Percentiles rank a stretch among this genome's conserved stretches.
Evolutionary conservation across 2,329 filamentous ascomycete species (phyloP).

Genomic region (Thielaviopsis ethacetica): DNA sequence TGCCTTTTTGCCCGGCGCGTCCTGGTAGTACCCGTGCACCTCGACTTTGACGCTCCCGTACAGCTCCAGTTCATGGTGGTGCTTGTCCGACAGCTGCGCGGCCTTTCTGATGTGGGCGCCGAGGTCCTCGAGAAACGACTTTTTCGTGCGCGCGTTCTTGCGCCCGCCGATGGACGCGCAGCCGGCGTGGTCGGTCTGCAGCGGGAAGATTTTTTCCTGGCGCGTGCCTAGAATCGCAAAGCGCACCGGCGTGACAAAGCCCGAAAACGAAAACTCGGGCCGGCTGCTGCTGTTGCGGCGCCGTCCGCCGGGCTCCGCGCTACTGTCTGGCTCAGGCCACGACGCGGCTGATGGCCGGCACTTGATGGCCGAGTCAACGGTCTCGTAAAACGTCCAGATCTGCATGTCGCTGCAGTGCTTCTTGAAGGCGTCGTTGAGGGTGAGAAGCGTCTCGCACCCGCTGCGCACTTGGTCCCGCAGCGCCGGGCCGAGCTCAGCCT

Average conservation of each 20-base stretch:
- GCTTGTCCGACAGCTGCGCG: slow-evolving; percentile 17
- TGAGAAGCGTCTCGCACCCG: slow-evolving; percentile 30
- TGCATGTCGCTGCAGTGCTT: slow-evolving; percentile 40
- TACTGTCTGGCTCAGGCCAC: no score
- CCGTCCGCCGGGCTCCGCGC: not conserved
- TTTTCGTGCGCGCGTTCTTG: slow-evolving; percentile 33
- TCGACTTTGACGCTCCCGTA: slow-evolving; percentile 40
- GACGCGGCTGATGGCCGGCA: not conserved
- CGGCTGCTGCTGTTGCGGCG: slow-evolving; percentile 5
- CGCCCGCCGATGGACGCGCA: slow-evolving; percentile 36
- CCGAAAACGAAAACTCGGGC: slow-evolving; percentile 38
- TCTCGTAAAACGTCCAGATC: slow-evolving; percentile 48
- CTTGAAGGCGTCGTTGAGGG: slow-evolving; percentile 37
- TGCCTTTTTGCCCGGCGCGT: slow-evolving; percentile 20
- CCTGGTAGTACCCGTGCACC: slow-evolving; percentile 42
- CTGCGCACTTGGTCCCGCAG: slow-evolving; percentile 35
- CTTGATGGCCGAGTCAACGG: slow-evolving; percentile 26
- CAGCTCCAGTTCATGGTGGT: slow-evolving; percentile 31
- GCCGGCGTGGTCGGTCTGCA: slow-evolving; percentile 38
- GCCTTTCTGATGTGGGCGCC: slow-evolving; percentile 20
- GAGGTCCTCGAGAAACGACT: slow-evolving; percentile 22
- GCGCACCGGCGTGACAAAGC: slow-evolving; percentile 41
- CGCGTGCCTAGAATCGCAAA: slow-evolving; percentile 34
- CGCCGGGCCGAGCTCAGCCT: slow-evolving; percentile 31
- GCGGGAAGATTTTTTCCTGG: slow-evolving; percentile 33